These are phyloP conservation scores for Aspergillus steynii DNA, from an alignment of 495 filamentous ascomycete genomes.

Conservation along the genomic window DNA sequence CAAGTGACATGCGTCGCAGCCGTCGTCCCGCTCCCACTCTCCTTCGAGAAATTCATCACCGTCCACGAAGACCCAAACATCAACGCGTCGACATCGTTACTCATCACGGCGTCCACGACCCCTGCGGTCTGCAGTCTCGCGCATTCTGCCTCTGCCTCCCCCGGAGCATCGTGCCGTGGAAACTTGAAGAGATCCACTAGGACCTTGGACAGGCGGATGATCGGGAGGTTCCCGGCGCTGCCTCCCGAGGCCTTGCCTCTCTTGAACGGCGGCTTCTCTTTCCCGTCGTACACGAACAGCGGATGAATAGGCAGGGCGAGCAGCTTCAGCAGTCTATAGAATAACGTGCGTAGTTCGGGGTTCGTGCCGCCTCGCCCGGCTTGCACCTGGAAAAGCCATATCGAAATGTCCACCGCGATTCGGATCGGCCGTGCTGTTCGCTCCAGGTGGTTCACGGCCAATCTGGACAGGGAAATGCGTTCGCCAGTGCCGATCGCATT, in stretches of 20 bases:
- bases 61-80: conserved; percentile 90
- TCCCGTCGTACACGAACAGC: conserved; percentile 94
- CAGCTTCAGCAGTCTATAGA: conserved; percentile 86
- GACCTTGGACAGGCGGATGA: conserved; percentile 67
- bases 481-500: conserved; percentile 81
- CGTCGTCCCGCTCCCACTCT: conserved; percentile 59
- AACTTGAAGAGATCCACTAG: conserved; percentile 85
- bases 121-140: conserved; percentile 80
- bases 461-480: conserved; percentile 78
- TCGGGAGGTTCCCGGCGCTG: conserved; percentile 47
- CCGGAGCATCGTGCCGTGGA: conserved; percentile 81
- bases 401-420: conserved; percentile 91
- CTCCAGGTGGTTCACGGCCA: conserved; percentile 75
- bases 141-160: conserved; percentile 97
- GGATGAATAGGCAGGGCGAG: conserved; percentile 79
- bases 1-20: conserved; percentile 84
- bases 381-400: conserved; percentile 96
- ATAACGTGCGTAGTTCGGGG: conserved; percentile 87
- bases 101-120: conserved; percentile 92
- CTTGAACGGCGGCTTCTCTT: conserved; percentile 87
- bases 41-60: conserved; percentile 80
- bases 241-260: conserved; percentile 56
- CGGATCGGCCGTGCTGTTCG: conserved; percentile 70
- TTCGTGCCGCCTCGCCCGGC: conserved; percentile 84
- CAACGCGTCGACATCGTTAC: conserved; percentile 95